Evolutionary conservation across 2,329 filamentous ascomycete genomes (phyloP).

Genomic region (Cladosporium velox): DNA sequence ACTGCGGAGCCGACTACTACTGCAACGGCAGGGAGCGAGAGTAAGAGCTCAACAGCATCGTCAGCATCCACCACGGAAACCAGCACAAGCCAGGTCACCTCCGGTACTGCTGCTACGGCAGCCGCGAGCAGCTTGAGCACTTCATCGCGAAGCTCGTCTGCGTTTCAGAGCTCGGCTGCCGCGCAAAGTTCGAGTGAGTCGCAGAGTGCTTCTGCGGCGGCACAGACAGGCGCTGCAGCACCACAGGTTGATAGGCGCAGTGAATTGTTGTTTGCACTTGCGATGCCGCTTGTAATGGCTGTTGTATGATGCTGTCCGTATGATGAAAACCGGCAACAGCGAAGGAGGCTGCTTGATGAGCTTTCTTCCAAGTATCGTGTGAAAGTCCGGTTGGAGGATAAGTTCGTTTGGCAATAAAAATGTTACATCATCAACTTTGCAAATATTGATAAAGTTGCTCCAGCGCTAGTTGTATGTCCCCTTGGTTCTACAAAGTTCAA

Average conservation of each 20-base stretch:
- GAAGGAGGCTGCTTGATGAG: background rate
- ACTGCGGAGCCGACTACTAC: conserved; percentile 7
- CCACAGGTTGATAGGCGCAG: background rate
- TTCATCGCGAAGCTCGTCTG: background rate
- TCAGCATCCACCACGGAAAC: background rate
- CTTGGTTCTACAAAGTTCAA: background rate
- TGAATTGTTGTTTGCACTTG: background rate
- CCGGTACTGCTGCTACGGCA: background rate
- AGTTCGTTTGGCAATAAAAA: background rate
- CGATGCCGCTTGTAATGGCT: background rate
- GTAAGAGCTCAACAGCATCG: background rate
- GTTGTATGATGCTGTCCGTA: background rate
- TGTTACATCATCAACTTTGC: background rate
- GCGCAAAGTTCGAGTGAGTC: background rate
- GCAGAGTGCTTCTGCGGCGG: background rate
- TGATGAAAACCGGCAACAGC: background rate
- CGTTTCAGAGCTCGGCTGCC: background rate
- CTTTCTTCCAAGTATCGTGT: background rate
- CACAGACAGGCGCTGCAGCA: background rate
- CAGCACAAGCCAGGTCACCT: background rate
- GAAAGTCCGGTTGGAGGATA: background rate
- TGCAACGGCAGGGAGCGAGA: background rate
- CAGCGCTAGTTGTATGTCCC: background rate
- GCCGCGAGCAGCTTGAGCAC: background rate
- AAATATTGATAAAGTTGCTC: background rate